phyloP scores from a whole-genome alignment of 305 asterid species.

The Fraxinus xanthoxyloides region DNA sequence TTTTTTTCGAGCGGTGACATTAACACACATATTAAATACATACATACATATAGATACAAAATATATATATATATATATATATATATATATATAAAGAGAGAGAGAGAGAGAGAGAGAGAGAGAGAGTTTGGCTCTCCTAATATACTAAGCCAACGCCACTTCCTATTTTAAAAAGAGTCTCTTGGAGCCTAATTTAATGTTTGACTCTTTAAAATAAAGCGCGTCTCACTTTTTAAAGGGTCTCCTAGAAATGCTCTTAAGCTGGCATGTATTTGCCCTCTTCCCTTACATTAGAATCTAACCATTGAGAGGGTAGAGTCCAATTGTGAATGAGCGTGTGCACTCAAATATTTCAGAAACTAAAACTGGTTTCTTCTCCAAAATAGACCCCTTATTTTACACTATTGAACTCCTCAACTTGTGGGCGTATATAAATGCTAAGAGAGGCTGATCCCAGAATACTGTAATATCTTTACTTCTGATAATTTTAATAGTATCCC shows the following conservation, averaged over 20 bases:
- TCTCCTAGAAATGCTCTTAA: background rate
- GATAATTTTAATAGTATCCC: background rate
- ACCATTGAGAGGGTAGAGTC: background rate
- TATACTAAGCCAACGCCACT: background rate
- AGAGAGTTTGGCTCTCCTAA: background rate
- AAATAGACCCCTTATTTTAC: background rate
- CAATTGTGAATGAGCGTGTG: background rate
- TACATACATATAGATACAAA: too few species aligned
- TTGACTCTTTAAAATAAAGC: background rate
- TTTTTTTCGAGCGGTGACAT: too few species aligned
- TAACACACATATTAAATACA: too few species aligned
- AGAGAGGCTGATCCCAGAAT: background rate
- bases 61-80: too few species aligned
- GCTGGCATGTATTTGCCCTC: background rate
- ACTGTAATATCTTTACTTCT: background rate
- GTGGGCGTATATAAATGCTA: background rate
- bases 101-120: too few species aligned
- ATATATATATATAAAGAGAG: too few species aligned
- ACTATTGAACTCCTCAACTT: background rate
- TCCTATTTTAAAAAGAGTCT: background rate
- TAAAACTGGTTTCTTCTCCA: background rate
- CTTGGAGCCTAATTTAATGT: background rate
- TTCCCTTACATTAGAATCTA: background rate
- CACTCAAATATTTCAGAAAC: background rate
- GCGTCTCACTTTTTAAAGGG: background rate